Base-by-base conservation (phyloP, 768 basidiomycete species). In the Russula virescens region DNA sequence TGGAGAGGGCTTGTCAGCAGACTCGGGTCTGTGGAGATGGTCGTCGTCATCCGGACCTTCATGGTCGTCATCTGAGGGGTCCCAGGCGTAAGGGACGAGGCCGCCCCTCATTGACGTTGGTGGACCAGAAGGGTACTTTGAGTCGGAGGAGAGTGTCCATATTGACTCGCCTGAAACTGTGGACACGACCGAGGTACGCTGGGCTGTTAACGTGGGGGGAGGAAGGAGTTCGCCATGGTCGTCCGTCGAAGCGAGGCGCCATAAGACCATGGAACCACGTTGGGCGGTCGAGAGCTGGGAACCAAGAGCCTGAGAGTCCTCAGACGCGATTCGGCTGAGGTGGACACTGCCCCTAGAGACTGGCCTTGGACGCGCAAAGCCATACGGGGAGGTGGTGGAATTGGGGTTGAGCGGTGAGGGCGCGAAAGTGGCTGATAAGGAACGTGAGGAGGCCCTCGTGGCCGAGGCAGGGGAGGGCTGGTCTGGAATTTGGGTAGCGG, bases 1-100 rank as follows among this genome's bases (percentile, higher is more conserved):
- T 63, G 68, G 49, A 3, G 77, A 75, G 38, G 78, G 70, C 78
- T 77, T 80, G 54, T 50, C 72, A 66, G 52, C 70, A 62, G 9
- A 71, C 14, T 76, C 76, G 3, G 80, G 84, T 62, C 88, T 85
- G 69, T 94, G 89, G 40, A 94, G 72, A 23, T 81, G 71, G 69
- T 94, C 93, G 68, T 94, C 92, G 18, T 87, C 86, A 70, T 89
- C 88, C 1, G 76, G 75, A 0, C 77, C 80, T n/a, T 79, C 78
- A 62, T 79, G 72, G 65, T 78, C 75, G 68, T 89, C 88, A 68
- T 89, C 88, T 4, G 75, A 76, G 0, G 88, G 89, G 68, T 89
- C 87, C 69, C 87, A 89, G 14, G 79, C 86, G 68, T 89, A 91
- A 1, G 89, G 81, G 0, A 89, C 75, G 34, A 90, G 75, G n/a